Conservation (phyloP, 805 yeast genomes). For the Lachancea nothofagi region DNA sequence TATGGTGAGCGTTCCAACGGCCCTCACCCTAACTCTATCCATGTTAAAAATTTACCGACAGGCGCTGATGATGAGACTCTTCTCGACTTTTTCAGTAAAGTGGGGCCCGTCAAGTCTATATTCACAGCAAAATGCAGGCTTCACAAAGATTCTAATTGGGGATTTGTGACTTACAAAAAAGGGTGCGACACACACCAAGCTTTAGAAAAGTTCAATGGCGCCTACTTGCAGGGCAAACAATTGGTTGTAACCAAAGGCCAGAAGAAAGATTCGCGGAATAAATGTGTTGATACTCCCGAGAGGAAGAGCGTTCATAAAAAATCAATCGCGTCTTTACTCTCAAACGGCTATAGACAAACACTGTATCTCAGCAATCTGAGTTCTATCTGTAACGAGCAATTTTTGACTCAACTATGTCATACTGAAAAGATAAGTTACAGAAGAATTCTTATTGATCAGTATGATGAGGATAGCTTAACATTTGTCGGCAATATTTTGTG, state of each 20-base stretch:
- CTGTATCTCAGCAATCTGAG: constrained; percentile 26
- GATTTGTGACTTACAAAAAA: constrained; percentile 40
- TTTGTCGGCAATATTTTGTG: constrained; percentile 25
- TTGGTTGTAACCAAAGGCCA: constrained; percentile 25
- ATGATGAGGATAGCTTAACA: constrained; percentile 17
- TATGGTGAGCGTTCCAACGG: constrained; percentile 4
- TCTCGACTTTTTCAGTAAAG: constrained; percentile 25
- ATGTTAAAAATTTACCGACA: constrained; percentile 33
- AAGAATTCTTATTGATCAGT: constrained; percentile 17
- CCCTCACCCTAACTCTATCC: constrained; percentile 32
- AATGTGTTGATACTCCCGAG: neutral
- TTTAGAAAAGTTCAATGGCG: constrained; percentile 31
- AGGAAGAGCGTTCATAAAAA: constrained; percentile 10
- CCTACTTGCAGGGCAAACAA: constrained; percentile 25
- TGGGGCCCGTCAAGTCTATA: constrained; percentile 34
- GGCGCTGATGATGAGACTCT: constrained; percentile 29
- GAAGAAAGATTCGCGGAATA: constrained; percentile 3
- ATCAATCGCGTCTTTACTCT: constrained; percentile 1
- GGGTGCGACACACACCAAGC: constrained; percentile 34
- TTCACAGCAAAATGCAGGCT: constrained; percentile 27
- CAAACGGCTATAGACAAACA: constrained; percentile 14
- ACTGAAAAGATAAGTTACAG: constrained; percentile 23
- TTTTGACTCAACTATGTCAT: constrained; percentile 22
- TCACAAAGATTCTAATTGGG: constrained; percentile 29
- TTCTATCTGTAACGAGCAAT: constrained; percentile 26